Conservation (phyloP, 441 rosid genomes). For the Mallotus japonicus region DNA sequence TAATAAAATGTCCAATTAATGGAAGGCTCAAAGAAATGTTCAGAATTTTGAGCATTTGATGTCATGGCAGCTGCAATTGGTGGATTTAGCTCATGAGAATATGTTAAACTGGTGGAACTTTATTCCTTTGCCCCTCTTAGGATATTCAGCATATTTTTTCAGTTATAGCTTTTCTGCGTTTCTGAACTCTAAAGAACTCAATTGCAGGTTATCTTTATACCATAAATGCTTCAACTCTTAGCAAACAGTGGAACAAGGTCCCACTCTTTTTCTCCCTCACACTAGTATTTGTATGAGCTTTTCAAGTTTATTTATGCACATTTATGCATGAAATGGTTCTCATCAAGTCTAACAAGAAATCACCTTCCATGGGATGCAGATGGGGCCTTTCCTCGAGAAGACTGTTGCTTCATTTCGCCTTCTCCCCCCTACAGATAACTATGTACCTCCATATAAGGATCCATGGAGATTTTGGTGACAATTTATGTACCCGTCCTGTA, state of each 20-base stretch:
- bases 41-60: not conserved
- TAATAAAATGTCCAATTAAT: not conserved
- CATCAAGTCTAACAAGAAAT: constrained; percentile 8
- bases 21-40: not conserved
- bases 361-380: constrained; percentile 43
- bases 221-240: constrained; percentile 80
- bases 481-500: not conserved
- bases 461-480: constrained; percentile 99
- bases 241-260: constrained; percentile 83
- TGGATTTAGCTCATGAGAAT: not conserved
- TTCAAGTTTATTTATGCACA: not conserved
- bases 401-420: constrained; percentile 73
- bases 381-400: constrained; percentile 70
- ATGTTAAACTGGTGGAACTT: not conserved
- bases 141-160: not conserved
- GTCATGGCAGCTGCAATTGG: not conserved
- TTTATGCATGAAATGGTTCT: not conserved
- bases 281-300: not conserved
- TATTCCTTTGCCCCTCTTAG: not conserved
- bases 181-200: constrained; percentile 3
- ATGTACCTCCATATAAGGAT: constrained; percentile 89
- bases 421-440: constrained; percentile 67
- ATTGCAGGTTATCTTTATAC: constrained; percentile 80
- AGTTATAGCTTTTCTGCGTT: not conserved
- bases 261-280: constrained; percentile 10